These are phyloP conservation scores for Talaromyces atroroseus DNA, from an alignment of 2,329 filamentous ascomycete genomes.

Conservation along the genomic window DNA sequence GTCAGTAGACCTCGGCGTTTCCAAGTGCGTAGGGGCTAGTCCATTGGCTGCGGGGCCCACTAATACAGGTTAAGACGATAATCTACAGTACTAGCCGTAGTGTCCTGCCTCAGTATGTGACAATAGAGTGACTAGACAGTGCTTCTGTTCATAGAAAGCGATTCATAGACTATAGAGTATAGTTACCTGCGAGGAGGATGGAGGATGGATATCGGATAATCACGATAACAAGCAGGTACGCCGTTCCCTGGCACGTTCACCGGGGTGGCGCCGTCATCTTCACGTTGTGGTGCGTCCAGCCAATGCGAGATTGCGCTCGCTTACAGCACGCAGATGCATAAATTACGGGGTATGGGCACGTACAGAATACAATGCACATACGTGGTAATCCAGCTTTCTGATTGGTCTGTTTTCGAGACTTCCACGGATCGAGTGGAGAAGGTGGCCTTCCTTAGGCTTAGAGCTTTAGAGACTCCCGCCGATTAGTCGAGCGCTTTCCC, in stretches of 20 bases:
- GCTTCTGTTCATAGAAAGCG: not conserved
- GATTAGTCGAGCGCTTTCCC: not conserved
- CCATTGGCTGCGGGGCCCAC: not conserved
- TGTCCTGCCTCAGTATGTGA: not conserved
- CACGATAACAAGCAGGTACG: slow-evolving; percentile 11
- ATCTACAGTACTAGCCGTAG: not conserved
- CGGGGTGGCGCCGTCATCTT: slow-evolving; percentile 4
- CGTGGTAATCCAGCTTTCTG: not conserved
- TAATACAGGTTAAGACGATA: not conserved
- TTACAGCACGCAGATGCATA: not conserved
- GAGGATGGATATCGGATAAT: too few species aligned
- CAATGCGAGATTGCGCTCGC: not conserved
- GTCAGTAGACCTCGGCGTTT: not conserved
- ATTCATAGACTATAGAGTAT: too few species aligned
- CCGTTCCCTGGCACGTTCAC: slow-evolving; percentile 11
- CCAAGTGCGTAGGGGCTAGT: not conserved
- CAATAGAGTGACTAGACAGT: too few species aligned
- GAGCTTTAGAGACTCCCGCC: not conserved
- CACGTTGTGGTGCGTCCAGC: not conserved
- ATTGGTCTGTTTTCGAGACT: not conserved
- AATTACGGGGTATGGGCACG: not conserved
- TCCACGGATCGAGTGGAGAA: not conserved
- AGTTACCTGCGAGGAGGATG: too few species aligned
- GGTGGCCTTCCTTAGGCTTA: not conserved
- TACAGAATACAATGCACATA: not conserved